Conservation (phyloP, 148 eudicot species). For the Rhododendron ferrugineum region DNA sequence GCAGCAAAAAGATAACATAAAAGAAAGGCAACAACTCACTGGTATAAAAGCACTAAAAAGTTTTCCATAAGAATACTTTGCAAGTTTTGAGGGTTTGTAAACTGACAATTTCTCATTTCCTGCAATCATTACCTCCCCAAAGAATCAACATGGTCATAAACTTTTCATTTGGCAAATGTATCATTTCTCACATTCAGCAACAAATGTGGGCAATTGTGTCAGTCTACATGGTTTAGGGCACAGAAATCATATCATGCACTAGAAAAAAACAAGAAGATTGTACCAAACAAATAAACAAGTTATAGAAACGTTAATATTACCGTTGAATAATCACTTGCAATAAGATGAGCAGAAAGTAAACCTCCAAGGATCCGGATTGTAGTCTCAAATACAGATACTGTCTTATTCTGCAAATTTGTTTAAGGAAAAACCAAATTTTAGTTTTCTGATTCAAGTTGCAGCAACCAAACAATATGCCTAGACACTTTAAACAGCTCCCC, state of each 20-base stretch:
- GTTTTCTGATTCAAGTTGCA: background rate
- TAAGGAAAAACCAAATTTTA: background rate
- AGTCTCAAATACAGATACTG: constrained; percentile 96
- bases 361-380: constrained; percentile 97
- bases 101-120: background rate
- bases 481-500: background rate
- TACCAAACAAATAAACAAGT: background rate
- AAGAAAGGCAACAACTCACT: background rate
- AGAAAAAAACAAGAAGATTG: background rate
- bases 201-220: background rate
- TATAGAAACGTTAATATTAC: constrained; percentile 32
- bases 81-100: background rate
- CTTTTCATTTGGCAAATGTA: background rate
- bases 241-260: background rate
- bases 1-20: background rate
- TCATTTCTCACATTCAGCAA: background rate
- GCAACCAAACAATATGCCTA: background rate
- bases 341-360: constrained; percentile 94
- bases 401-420: constrained; percentile 75
- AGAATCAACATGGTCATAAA: background rate
- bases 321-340: constrained; percentile 98
- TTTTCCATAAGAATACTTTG: background rate
- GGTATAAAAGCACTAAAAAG: background rate
- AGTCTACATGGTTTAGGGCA: background rate
- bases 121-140: background rate